Base-by-base conservation (phyloP, 1,284 basidiomycete species). In the Agaricales sp. region DNA sequence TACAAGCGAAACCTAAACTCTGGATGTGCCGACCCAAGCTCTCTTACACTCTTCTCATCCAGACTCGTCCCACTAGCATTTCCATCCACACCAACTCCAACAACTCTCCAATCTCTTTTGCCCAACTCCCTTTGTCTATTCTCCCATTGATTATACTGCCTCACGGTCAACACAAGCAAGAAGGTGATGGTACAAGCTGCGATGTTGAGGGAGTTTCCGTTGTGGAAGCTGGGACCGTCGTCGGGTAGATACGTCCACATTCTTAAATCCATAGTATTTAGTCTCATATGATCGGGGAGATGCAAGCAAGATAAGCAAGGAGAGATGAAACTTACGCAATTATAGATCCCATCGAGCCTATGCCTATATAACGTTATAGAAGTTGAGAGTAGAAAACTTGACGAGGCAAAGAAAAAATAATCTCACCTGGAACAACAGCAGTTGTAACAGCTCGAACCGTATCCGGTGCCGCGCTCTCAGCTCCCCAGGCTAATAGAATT, bases 1-100 rank as follows among this genome's bases (percentile, higher is more conserved):
- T 52, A 70, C 26, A 64, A 52, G 52, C 70, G 70, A 51, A 68
- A 74, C 19, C 66, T 61, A 55, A 69, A 74, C 3, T 57, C 53
- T n/a, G 71, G 71, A 59, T 73, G 70, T 20, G 62, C 53, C 55
- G 67, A 68, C 2, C 71, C 70, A 46, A 74, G 54, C 47, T 67
- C 54, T 47, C 65, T 59, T 30, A 71, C 57, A 50, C 70, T 66
- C 41, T 63, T 58, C 39, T 46, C 48, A 3, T 58, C 64, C 55
- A 66, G 70, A n/a, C n/a, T n/a, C n/a, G n/a, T n/a, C n/a, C n/a
- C n/a, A n/a, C n/a, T n/a, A n/a, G n/a, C 60, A 35, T 70, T 57
- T 50, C 70, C 66, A 39, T 63, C 58, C 41, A 46, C 48, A 3
- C 58, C 64, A 55, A 66, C 70, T 1, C 65, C 66, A 25, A 60